A percentile compares a stretch with the other conserved stretches of the same genome.
Conservation (phyloP, 768 basidiomycete genomes). For the Boletus edulis region DNA sequence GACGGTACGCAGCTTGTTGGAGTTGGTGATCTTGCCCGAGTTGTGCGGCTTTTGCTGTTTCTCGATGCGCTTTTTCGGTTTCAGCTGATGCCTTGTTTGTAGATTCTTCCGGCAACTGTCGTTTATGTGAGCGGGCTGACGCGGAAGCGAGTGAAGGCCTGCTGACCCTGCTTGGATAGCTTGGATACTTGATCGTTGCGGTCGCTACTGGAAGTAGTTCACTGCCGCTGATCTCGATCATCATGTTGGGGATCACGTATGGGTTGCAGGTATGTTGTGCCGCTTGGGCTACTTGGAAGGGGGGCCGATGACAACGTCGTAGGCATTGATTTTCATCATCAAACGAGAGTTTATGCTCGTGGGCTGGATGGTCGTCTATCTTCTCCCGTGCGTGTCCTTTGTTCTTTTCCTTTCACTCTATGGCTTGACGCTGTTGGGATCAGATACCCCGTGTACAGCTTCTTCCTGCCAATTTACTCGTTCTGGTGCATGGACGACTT, state of each 20-base stretch:
- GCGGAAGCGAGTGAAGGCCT: neutral
- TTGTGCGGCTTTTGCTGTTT: slow-evolving; percentile 67
- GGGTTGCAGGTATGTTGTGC: slow-evolving; percentile 71
- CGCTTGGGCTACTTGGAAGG: neutral
- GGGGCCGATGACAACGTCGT: neutral
- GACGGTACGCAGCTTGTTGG: slow-evolving; percentile 90
- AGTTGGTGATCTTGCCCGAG: slow-evolving; percentile 82
- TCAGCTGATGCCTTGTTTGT: slow-evolving; percentile 40
- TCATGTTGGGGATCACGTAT: slow-evolving; percentile 89
- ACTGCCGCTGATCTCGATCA: slow-evolving; percentile 81
- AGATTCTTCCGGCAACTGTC: slow-evolving; percentile 87
- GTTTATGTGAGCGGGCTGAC: slow-evolving; percentile 67
- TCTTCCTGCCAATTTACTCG: slow-evolving; percentile 95
- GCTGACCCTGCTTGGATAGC: slow-evolving; percentile 39
- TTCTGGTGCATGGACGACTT: slow-evolving; percentile 99
- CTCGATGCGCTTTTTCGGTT: slow-evolving; percentile 94
- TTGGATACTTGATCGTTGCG: slow-evolving; percentile 79
- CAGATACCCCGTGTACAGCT: slow-evolving; percentile 91
- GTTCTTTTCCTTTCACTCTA: neutral
- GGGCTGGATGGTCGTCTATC: slow-evolving; percentile 96
- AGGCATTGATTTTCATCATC: slow-evolving; percentile 91
- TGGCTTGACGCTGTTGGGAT: slow-evolving; percentile 3
- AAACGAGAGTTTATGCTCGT: slow-evolving; percentile 98
- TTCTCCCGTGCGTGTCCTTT: slow-evolving; percentile 69
- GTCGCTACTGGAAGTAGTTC: slow-evolving; percentile 70